A percentile compares a stretch with the other conserved stretches of the same genome.
These are phyloP conservation scores for Hericium alpestre DNA, from an alignment of 768 basidiomycete species.

Conservation along the genomic window DNA sequence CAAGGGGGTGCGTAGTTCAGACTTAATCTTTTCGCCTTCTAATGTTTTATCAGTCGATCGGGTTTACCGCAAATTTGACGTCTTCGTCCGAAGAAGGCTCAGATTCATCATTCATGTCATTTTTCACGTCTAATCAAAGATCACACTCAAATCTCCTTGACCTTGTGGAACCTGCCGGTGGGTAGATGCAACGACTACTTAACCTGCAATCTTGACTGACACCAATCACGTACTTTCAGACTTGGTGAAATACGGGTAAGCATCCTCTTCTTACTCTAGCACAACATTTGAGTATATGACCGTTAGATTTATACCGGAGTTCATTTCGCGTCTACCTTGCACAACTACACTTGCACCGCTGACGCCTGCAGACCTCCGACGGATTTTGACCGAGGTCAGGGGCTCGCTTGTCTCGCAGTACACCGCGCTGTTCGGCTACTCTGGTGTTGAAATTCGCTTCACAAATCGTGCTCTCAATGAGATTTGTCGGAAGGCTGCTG, in stretches of 20 bases:
- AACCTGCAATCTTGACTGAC: slow-evolving; percentile 8
- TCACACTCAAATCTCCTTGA: slow-evolving; percentile 48
- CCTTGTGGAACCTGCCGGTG: slow-evolving; percentile 61
- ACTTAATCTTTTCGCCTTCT: background rate
- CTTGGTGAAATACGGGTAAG: slow-evolving; percentile 73
- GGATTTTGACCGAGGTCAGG: slow-evolving; percentile 87
- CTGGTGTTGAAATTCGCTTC: slow-evolving; percentile 79
- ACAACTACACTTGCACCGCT: slow-evolving; percentile 75
- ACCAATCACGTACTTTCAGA: slow-evolving; percentile 32
- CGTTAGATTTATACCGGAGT: slow-evolving; percentile 84
- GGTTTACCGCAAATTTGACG: slow-evolving; percentile 56
- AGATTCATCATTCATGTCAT: slow-evolving; percentile 36
- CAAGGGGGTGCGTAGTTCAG: slow-evolving; percentile 58
- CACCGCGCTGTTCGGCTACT: slow-evolving; percentile 70
- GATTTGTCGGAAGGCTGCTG: slow-evolving; percentile 68
- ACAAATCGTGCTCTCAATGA: slow-evolving; percentile 71
- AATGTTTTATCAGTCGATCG: slow-evolving; percentile 61
- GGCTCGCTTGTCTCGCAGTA: slow-evolving; percentile 90
- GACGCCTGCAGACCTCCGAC: slow-evolving; percentile 69
- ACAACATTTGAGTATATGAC: background rate
- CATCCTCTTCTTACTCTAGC: background rate
- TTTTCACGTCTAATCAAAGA: slow-evolving; percentile 69
- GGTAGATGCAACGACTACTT: slow-evolving; percentile 6
- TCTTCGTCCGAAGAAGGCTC: slow-evolving; percentile 28
- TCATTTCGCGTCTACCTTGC: slow-evolving; percentile 88